Base-by-base conservation (phyloP, 352 stramenopile genomes). In the Globisporangium carolinianum region DNA sequence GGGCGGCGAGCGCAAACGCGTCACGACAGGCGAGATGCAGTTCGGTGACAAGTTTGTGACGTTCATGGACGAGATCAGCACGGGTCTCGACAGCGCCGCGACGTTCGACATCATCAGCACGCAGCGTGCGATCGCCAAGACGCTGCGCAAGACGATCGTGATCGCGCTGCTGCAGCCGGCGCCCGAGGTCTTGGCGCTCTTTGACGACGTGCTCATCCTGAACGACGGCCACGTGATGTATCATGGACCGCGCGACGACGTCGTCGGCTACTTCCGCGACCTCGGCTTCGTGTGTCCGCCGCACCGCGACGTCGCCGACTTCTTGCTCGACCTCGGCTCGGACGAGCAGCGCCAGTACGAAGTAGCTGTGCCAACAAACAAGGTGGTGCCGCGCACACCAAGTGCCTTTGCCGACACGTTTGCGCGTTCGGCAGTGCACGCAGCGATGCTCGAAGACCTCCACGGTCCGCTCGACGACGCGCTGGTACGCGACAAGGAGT, bases 21-120 rank as follows among this genome's bases (percentile, higher is more conserved):
- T 90, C 35, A 91, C 81, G 24, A 80, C 68, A 10, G 82, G 79
- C 35, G 76, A 89, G 72, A 98, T 98, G 75, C 67, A 91, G 42
- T 80, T 91, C 51, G 71, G 73, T 12, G 11, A 14, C 7, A 43
- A 43, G 39, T 43, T 14, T 12, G 39, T 43, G 39, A 6, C 39
- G 39, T 12, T 43, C 39, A 43, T 43, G 39, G 39, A 43, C 39
- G 39, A 43, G 39, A 43, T 43, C 39, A 43, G 39, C 11, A 43
- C 39, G 39, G 39, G 39, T 14, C 39, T 43, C 39, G 39, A 43
- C 39, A 43, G 39, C 39, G 39, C 39, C 39, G 39, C 39, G 39
- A 43, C 39, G 39, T 43, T 14, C 48, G 77, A 87, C 46, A 88
- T 86, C 54, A 76, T 83, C 60, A 74, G 61, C 46, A 72, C 66